These are phyloP conservation scores for Vitis hybrid DNA, from an alignment of 177 flowering plant genomes.

Conservation along the genomic window DNA sequence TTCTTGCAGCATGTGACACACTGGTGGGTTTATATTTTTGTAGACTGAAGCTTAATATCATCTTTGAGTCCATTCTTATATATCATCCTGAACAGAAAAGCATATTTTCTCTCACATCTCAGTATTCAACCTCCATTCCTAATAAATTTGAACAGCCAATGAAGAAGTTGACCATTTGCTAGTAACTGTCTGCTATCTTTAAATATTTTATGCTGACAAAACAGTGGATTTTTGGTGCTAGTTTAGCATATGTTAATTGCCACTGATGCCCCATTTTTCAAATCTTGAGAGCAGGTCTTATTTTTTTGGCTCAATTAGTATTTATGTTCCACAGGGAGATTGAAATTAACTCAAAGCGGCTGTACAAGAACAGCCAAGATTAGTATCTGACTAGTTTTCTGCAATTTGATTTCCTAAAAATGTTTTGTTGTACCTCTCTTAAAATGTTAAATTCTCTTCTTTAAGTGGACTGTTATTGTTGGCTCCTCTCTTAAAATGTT, in stretches of 20 bases:
- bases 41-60: neutral
- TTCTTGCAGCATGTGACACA: constrained; percentile 66
- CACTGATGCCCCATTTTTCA: neutral
- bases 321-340: too few species aligned
- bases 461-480: too few species aligned
- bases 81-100: neutral
- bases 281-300: neutral
- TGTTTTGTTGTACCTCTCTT: too few species aligned
- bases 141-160: neutral
- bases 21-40: constrained; percentile 41
- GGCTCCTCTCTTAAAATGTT: too few species aligned
- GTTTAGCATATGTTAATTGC: neutral
- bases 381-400: too few species aligned
- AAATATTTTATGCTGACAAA: neutral
- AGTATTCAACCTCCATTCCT: neutral
- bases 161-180: neutral
- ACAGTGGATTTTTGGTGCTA: neutral
- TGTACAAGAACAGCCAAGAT: too few species aligned
- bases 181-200: neutral
- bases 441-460: too few species aligned
- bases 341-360: too few species aligned
- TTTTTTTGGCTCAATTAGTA: neutral
- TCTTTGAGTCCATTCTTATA: neutral
- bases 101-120: too few species aligned
- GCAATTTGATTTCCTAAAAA: too few species aligned